Evolutionary conservation across 2,329 filamentous ascomycete species (phyloP).

Genomic region (Colletotrichum graminicola): DNA sequence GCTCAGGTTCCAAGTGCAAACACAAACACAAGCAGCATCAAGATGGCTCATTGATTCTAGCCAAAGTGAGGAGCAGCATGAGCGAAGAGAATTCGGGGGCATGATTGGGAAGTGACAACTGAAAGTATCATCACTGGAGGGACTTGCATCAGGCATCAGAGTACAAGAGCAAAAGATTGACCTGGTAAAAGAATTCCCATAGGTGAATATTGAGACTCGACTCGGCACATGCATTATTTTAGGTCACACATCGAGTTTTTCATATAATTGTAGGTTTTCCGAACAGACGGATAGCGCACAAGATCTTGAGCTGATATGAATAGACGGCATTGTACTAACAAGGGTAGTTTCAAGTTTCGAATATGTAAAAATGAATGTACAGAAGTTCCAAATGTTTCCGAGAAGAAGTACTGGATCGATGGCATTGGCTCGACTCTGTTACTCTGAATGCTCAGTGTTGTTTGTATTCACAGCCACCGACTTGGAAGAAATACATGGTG

Average conservation of each 20-base stretch:
- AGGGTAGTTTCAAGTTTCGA: background rate
- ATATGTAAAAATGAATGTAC: background rate
- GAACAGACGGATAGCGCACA: background rate
- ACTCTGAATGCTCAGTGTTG: background rate
- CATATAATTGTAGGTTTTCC: no score
- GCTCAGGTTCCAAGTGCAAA: background rate
- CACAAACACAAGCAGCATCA: background rate
- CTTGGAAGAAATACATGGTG: background rate
- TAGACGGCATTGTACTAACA: background rate
- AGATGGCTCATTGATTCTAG: background rate
- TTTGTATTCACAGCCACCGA: no score
- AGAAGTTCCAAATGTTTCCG: background rate
- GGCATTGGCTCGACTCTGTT: no score
- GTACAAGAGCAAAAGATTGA: background rate
- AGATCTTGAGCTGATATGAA: no score
- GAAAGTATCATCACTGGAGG: no score
- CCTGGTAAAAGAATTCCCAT: background rate
- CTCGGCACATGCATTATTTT: background rate
- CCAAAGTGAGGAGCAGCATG: background rate
- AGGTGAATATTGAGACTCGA: background rate
- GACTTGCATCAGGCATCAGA: background rate
- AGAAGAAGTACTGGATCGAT: background rate
- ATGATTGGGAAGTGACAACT: background rate
- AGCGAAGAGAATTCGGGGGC: no score
- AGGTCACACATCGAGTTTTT: background rate